Base-by-base conservation (phyloP, 805 yeast genomes). In the Suhomyces pyralidae region DNA sequence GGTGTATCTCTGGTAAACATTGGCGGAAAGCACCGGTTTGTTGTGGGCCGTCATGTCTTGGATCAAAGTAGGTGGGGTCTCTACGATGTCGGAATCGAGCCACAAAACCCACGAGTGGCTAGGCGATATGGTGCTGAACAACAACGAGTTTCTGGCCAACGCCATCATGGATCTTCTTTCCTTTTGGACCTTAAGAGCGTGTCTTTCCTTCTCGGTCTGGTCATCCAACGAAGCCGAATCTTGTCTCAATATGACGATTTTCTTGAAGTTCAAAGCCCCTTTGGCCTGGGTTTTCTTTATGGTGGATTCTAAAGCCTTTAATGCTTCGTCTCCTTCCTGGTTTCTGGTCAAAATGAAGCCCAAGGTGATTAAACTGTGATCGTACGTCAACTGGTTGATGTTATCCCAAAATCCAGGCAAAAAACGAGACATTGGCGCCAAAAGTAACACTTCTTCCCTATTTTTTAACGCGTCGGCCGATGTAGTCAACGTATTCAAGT, bases 51-150 rank as follows among this genome's bases (percentile, higher is more conserved):
- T 84, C 80, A 94, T 72, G 66, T 93, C 98, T 73, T 94, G 96
- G 56, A 94, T 81, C 61, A 94, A 73, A 15, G 88, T 82, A 12
- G 81, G 71, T 15, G 97, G 96, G 5, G 97, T 82, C 70, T 94
- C 99, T 32, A 92, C 81, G 44, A 94, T 86, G 70, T 94, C 99
- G 2, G 96, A 86, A 70, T 94, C 99, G 59, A 94, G 76, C 99
- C 99, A 94, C 49, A 94, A 74, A 17, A 93, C 88, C 99, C 99
- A 94, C 20, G 96, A 83, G 2, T 96, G 91, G 60, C 87, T 82
- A 19, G 97, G 96, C 3, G 91, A 88, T 46, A 94, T 74, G 1
- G 97, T 84, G 8, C 97, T 88, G 72, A 91, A 90, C 47, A 94
- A 77, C 53, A 94, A 75, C 40, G 97, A 91, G 75, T 94, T 94